Conservation (phyloP, 257 asterid genomes). For the Marsdenia floribunda region DNA sequence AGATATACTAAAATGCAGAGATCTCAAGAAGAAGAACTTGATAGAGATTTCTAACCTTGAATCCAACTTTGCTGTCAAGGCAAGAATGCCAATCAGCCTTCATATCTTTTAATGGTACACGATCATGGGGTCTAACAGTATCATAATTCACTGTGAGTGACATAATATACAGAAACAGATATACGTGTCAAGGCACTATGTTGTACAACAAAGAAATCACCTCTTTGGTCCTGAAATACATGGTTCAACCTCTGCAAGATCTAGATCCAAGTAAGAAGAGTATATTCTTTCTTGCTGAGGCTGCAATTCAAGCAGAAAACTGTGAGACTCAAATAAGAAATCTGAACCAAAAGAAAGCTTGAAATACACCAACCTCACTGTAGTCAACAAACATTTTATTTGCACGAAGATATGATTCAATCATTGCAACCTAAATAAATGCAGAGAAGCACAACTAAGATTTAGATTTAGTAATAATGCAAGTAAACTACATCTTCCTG, state of each 20-base stretch:
- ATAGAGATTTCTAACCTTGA: constrained; percentile 56
- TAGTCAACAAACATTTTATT: constrained; percentile 85
- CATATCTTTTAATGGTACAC: constrained; percentile 82
- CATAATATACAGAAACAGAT: background rate
- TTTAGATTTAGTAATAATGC: background rate
- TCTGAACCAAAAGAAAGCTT: background rate
- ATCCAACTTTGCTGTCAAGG: constrained; percentile 85
- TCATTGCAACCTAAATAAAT: constrained; percentile 60
- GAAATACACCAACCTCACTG: constrained; percentile 44
- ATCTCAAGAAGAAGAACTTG: constrained; percentile 7
- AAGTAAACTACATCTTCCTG: background rate
- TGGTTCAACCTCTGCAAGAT: constrained; percentile 70
- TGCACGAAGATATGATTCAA: constrained; percentile 77
- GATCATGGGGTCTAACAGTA: constrained; percentile 79
- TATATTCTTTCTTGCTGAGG: constrained; percentile 76
- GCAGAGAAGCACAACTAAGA: background rate
- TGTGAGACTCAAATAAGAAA: background rate
- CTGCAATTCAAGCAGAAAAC: constrained; percentile 26
- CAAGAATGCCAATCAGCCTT: constrained; percentile 93
- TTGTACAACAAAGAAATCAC: constrained; percentile 20
- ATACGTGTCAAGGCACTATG: background rate
- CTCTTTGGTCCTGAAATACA: constrained; percentile 94
- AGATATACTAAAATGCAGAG: background rate
- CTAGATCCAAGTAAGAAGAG: constrained; percentile 67
- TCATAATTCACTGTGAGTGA: background rate